Conservation (phyloP, 176 grass and related monocot genomes). For the Aegilops bicornis region DNA sequence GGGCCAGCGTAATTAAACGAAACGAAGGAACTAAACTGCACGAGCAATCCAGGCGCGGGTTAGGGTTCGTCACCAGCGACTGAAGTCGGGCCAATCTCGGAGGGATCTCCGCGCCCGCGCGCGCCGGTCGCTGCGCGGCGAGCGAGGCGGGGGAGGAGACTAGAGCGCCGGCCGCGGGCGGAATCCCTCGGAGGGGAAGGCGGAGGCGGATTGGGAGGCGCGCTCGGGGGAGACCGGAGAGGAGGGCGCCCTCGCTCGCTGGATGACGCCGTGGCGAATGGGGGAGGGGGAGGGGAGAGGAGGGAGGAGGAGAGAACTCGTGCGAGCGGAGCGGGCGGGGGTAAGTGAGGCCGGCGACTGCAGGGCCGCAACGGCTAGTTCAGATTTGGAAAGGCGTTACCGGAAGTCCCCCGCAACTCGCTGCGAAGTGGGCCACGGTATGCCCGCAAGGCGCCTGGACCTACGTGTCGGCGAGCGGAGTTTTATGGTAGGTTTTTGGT, state of each 20-base stretch:
- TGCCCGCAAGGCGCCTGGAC: neutral
- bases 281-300: neutral
- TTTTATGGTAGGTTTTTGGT: neutral
- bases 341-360: neutral
- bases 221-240: neutral
- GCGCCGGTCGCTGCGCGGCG: neutral
- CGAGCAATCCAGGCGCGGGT: neutral
- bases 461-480: neutral
- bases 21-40: neutral
- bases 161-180: neutral
- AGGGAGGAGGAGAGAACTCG: neutral
- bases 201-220: neutral
- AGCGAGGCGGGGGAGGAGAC: neutral
- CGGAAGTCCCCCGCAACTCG: neutral
- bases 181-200: neutral
- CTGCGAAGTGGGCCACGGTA: neutral
- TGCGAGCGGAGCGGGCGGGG: slow-evolving; percentile 1
- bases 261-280: neutral
- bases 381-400: slow-evolving; percentile 27
- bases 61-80: slow-evolving; percentile 7
- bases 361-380: slow-evolving; percentile 31
- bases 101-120: neutral
- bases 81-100: neutral
- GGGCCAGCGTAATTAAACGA: neutral
- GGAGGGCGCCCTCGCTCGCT: slow-evolving; percentile 9